Evolutionary conservation across 2,329 filamentous ascomycete genomes (phyloP), one percentile per base, ranked within the genome.

Genomic region (Huntiella abstrusa): DNA sequence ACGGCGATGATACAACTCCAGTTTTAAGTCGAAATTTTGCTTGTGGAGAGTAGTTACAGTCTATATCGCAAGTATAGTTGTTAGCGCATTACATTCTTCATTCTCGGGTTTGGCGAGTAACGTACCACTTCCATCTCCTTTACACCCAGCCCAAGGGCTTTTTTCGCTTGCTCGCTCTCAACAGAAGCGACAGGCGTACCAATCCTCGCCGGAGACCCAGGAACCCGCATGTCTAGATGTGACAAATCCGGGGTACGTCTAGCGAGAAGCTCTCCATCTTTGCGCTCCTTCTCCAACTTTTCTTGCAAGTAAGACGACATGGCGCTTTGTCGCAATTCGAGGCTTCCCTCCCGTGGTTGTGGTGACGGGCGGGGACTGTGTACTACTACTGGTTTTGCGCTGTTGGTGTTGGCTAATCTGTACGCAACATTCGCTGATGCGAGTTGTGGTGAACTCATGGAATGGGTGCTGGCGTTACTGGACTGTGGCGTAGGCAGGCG

Each of bases 11-110:
- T 71, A 82, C 1, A 85, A 60, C 56, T 84, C 79, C 32, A 84
- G 64, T 58, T 85, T 84, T 37, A 85, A 66, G 53, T 83, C 79
- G 53, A 84, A 85, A 55, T 84, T 85, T 60, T 83, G 74, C 37
- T 85, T 85, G 58, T 79, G 75, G 16, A 84, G 61, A 1, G 67
- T 77, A 4, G 79, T 80, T 45, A 83, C 62, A 46, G 77, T 73
- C 69, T 80, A 42, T 34, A 2, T 38, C 41, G 37, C 13, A 46
- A 11, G 38, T 13, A 45, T 43, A 51, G 43, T 54, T 47, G 28
- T 36, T 7, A 33, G 11, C 13, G 12, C 19, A 22, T 12, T 12
- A 46, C 37, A 41, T 51, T 44, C 49, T 46, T 46, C 32, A 40
- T 6, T 10, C 5, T 3, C 39, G 17, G 37, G 36, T 5, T 32